Conservation (phyloP, 139 green algal species). For the Chlorella sp. region DNA sequence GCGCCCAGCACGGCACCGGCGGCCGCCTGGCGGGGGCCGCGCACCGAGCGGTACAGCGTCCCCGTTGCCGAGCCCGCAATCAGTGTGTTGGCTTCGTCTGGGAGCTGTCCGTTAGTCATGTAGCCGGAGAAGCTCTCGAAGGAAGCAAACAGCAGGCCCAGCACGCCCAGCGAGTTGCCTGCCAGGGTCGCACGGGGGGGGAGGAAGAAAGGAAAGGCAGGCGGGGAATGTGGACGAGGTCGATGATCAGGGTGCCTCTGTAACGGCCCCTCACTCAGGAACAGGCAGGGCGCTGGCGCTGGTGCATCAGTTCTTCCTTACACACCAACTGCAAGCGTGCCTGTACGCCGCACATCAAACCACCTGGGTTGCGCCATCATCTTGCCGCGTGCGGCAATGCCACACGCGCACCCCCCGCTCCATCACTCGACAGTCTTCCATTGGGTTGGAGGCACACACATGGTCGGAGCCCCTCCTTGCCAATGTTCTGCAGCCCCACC, state of each 20-base stretch:
- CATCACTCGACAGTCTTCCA: not conserved
- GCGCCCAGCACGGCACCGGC: slow-evolving; percentile 74
- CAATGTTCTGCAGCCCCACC: not conserved
- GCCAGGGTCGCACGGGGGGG: not conserved
- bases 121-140: slow-evolving; percentile 69
- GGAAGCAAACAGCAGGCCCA: slow-evolving; percentile 82
- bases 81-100: slow-evolving; percentile 68
- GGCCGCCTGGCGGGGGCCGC: slow-evolving; percentile 72
- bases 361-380: not conserved
- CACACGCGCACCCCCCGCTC: not conserved
- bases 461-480: not conserved
- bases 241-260: too few relatives aligned
- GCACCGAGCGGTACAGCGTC: slow-evolving; percentile 73
- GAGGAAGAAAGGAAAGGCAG: too few relatives aligned
- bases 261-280: too few relatives aligned
- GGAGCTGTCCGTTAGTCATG: slow-evolving; percentile 64
- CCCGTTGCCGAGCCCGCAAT: slow-evolving; percentile 75
- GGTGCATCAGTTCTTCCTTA: not conserved
- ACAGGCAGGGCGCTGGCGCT: too few relatives aligned
- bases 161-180: slow-evolving; percentile 78
- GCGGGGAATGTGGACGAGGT: too few relatives aligned
- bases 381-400: not conserved
- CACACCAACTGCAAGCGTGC: too few relatives aligned
- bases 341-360: too few relatives aligned
- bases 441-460: not conserved